Conservation (phyloP, 2,329 filamentous ascomycete species). For the Trichoderma brevicompactum region DNA sequence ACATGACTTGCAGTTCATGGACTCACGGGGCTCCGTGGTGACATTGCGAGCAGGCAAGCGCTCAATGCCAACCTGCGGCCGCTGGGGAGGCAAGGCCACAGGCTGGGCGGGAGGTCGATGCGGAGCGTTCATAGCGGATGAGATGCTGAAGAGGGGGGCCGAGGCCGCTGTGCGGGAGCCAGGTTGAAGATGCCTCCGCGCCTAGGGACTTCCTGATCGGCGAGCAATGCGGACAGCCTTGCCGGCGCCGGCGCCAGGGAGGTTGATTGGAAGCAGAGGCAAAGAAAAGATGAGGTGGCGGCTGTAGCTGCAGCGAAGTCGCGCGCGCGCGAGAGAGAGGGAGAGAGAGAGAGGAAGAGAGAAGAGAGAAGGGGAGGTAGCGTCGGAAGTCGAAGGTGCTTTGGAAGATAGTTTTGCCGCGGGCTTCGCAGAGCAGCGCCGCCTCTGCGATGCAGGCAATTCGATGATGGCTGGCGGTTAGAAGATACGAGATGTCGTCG, state of each 20-base stretch:
- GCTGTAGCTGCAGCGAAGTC: neutral
- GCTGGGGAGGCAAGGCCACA: slow-evolving; percentile 68
- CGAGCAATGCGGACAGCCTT: neutral
- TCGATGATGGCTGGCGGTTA: neutral
- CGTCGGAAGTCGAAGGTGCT: neutral
- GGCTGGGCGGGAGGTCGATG: slow-evolving; percentile 41
- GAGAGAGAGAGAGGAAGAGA: neutral
- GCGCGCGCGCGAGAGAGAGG: neutral
- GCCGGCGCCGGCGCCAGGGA: slow-evolving; percentile 17
- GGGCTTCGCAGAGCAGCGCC: neutral
- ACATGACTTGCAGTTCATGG: slow-evolving; percentile 96
- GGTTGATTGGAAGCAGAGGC: neutral
- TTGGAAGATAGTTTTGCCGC: neutral
- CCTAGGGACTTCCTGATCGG: neutral
- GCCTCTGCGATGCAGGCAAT: neutral
- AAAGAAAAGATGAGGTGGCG: too few relatives aligned
- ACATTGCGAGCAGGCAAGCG: slow-evolving; percentile 72
- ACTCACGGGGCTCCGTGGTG: slow-evolving; percentile 78
- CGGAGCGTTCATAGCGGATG: slow-evolving; percentile 25
- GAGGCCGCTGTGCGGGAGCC: slow-evolving; percentile 13
- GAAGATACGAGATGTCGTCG: slow-evolving; percentile 9
- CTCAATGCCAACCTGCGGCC: slow-evolving; percentile 81
- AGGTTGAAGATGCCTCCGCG: neutral
- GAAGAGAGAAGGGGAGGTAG: neutral
- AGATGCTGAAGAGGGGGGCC: neutral